These are phyloP conservation scores for Vinca minor DNA, from an alignment of 257 asterid species.

Conservation along the genomic window DNA sequence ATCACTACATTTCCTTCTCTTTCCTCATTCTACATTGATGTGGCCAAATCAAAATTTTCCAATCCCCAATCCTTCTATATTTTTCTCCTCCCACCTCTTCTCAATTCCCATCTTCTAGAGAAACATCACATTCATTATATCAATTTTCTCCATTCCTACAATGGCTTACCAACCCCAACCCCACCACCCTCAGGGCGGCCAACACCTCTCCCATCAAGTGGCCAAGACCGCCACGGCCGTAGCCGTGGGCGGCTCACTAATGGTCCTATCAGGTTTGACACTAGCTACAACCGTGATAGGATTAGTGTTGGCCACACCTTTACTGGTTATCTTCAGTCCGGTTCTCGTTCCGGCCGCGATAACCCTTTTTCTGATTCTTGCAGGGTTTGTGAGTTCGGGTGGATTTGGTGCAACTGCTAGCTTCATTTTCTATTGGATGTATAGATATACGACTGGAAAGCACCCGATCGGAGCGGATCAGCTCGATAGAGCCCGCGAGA, in stretches of 20 bases:
- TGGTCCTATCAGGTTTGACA: slow-evolving; percentile 73
- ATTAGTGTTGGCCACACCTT: slow-evolving; percentile 66
- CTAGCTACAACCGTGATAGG: slow-evolving; percentile 68
- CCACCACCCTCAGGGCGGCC: slow-evolving; percentile 2
- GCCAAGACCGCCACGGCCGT: slow-evolving; percentile 87
- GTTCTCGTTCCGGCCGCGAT: slow-evolving; percentile 73
- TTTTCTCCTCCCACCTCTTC: too few relatives aligned
- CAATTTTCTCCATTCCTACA: background rate
- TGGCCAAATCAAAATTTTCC: too few relatives aligned
- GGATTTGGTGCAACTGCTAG: slow-evolving; percentile 72
- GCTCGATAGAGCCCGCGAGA: slow-evolving; percentile 56
- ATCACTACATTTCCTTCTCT: too few relatives aligned
- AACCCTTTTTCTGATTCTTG: slow-evolving; percentile 43
- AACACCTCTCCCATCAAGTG: slow-evolving; percentile 54
- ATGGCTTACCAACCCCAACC: slow-evolving; percentile 34
- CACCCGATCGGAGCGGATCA: slow-evolving; percentile 76
- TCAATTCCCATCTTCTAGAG: background rate
- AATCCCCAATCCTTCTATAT: background rate
- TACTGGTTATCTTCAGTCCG: slow-evolving; percentile 80
- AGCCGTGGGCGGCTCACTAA: slow-evolving; percentile 70
- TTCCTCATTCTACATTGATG: too few relatives aligned
- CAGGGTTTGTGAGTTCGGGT: slow-evolving; percentile 57
- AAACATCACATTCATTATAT: too few relatives aligned
- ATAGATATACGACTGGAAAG: slow-evolving; percentile 65
- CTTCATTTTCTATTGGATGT: slow-evolving; percentile 91